phyloP scores from a whole-genome alignment of 352 stramenopile species.

The Pythium rishiriense region DNA sequence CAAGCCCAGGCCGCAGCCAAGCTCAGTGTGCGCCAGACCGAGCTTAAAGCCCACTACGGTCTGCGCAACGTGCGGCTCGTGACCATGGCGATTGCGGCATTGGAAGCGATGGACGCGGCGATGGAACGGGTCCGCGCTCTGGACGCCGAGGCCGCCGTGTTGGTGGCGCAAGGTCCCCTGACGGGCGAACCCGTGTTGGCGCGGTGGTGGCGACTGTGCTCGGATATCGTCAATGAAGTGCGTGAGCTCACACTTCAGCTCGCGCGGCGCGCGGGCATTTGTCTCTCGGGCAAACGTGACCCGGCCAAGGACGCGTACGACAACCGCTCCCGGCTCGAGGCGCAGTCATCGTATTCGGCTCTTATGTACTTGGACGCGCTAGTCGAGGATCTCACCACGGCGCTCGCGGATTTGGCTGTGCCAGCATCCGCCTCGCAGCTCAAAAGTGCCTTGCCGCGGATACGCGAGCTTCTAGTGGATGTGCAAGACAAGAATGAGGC shows the following conservation, averaged over 20 bases:
- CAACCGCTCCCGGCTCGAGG: slow-evolving; percentile 47
- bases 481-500: slow-evolving; percentile 39
- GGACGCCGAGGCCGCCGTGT: slow-evolving; percentile 26
- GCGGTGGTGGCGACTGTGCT: slow-evolving; percentile 9
- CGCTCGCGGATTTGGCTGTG: not conserved
- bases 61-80: slow-evolving; percentile 45
- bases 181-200: not conserved
- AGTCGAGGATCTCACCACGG: slow-evolving; percentile 35
- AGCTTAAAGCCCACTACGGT: slow-evolving; percentile 67
- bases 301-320: slow-evolving; percentile 45
- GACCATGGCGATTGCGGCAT: slow-evolving; percentile 49
- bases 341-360: slow-evolving; percentile 15
- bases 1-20: slow-evolving; percentile 35
- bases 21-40: slow-evolving; percentile 47
- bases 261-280: slow-evolving; percentile 64
- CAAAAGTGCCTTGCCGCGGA: slow-evolving; percentile 9
- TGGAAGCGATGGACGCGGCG: slow-evolving; percentile 63
- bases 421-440: slow-evolving; percentile 4
- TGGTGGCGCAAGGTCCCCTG: not conserved
- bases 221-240: slow-evolving; percentile 27
- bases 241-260: slow-evolving; percentile 48
- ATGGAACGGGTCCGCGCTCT: slow-evolving; percentile 38
- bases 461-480: slow-evolving; percentile 44
- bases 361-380: slow-evolving; percentile 22
- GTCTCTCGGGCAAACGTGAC: slow-evolving; percentile 62